Evolutionary conservation across 1,284 basidiomycete genomes (phyloP).

Genomic region (Ustilago tritici): DNA sequence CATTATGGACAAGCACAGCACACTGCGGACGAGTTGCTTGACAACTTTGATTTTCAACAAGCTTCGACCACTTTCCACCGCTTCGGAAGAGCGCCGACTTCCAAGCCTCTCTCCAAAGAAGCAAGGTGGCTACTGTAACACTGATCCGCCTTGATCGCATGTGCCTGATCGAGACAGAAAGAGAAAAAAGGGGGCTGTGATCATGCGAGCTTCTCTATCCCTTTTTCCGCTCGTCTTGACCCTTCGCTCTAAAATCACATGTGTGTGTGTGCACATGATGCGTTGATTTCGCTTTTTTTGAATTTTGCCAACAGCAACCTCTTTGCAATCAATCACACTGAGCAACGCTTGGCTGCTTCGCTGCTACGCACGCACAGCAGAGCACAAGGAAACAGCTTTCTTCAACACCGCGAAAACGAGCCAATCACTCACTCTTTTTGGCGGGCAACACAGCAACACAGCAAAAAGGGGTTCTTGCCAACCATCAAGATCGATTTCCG

Average conservation of each 20-base stretch:
- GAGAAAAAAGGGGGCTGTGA: too few species aligned
- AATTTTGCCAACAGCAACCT: background rate
- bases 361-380: background rate
- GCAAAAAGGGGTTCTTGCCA: background rate
- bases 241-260: background rate
- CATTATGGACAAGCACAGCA: too few species aligned
- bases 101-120: too few species aligned
- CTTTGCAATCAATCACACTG: background rate
- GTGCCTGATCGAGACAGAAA: too few species aligned
- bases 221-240: too few species aligned
- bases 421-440: background rate
- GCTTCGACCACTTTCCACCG: too few species aligned
- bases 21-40: too few species aligned
- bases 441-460: background rate
- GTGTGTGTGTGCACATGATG: background rate
- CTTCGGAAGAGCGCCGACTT: too few species aligned
- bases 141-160: too few species aligned
- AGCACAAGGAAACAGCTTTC: background rate
- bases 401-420: background rate
- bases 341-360: constrained; percentile 16
- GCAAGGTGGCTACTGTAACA: too few species aligned
- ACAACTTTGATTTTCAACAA: too few species aligned
- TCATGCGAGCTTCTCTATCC: too few species aligned
- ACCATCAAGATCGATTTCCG: background rate
- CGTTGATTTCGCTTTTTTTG: background rate